Conservation (phyloP, 768 basidiomycete species). For the Pleurotus tuber-regium region DNA sequence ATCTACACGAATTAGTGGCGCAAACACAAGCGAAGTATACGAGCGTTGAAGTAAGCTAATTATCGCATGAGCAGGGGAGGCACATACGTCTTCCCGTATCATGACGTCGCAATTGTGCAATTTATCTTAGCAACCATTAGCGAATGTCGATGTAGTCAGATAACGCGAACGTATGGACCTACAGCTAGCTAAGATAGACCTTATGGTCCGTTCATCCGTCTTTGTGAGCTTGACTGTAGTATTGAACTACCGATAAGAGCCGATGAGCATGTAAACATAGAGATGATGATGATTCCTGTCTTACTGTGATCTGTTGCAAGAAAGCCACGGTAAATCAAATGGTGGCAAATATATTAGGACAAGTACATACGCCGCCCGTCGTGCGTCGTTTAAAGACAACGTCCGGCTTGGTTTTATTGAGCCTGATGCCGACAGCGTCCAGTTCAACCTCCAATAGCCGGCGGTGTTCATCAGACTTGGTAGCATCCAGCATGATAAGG, state of each 20-base stretch:
- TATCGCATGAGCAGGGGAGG: neutral
- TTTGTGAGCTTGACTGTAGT: conserved; percentile 91
- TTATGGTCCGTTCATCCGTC: conserved; percentile 93
- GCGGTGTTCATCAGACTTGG: conserved; percentile 90
- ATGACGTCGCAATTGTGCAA: conserved; percentile 95
- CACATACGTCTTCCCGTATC: conserved; percentile 92
- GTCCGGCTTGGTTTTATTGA: conserved; percentile 90
- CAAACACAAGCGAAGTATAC: conserved; percentile 9
- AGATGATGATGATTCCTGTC: conserved; percentile 13
- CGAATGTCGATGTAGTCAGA: neutral
- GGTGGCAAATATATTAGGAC: conserved; percentile 8
- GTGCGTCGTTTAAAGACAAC: conserved; percentile 93
- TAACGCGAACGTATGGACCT: no score
- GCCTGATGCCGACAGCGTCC: conserved; percentile 93
- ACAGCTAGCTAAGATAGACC: conserved; percentile 90
- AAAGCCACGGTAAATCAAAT: no score
- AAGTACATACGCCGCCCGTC: conserved; percentile 77
- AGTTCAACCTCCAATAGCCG: conserved; percentile 87
- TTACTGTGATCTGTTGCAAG: conserved; percentile 63
- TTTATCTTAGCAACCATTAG: conserved; percentile 52
- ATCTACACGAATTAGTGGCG: conserved; percentile 74
- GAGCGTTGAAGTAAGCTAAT: conserved; percentile 7
- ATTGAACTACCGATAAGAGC: conserved; percentile 53
- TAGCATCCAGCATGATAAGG: conserved; percentile 89
- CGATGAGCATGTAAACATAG: neutral